Conservation (phyloP, 2,329 filamentous ascomycete genomes). For the Neospermospora avenae region DNA sequence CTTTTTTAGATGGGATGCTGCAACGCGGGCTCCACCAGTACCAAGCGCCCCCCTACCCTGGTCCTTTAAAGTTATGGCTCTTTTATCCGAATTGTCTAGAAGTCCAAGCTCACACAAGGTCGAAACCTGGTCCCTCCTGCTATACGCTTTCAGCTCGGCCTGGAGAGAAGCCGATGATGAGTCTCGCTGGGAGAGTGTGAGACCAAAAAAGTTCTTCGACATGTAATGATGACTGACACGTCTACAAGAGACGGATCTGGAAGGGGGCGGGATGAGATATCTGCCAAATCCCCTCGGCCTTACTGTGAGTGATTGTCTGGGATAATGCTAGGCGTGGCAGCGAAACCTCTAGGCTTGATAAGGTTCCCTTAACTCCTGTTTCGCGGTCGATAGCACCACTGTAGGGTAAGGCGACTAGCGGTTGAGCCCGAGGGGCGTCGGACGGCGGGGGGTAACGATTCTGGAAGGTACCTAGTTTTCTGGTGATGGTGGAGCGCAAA, state of each 20-base stretch:
- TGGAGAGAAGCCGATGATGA: not conserved
- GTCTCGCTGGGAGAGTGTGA: slow-evolving; percentile 15
- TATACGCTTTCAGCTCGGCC: slow-evolving; percentile 8
- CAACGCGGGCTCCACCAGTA: slow-evolving; percentile 29
- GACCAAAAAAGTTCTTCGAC: slow-evolving; percentile 31
- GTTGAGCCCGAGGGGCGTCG: slow-evolving; percentile 2
- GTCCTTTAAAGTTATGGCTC: slow-evolving; percentile 31
- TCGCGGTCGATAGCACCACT: slow-evolving; percentile 8
- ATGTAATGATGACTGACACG: slow-evolving; percentile 20
- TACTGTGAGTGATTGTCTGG: not conserved
- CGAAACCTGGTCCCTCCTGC: slow-evolving; percentile 31
- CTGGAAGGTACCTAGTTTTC: not conserved
- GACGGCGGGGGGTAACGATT: slow-evolving; percentile 3
- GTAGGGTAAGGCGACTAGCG: not conserved
- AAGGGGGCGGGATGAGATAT: slow-evolving; percentile 2
- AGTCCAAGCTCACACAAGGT: slow-evolving; percentile 35
- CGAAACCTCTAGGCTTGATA: slow-evolving; percentile 5
- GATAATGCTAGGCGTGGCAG: slow-evolving; percentile 1
- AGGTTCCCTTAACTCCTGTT: slow-evolving; percentile 8
- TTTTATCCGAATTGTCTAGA: slow-evolving; percentile 29
- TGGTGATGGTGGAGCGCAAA: not conserved
- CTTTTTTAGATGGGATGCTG: slow-evolving; percentile 32
- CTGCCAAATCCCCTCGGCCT: not conserved
- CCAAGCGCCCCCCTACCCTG: slow-evolving; percentile 26
- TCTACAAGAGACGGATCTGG: slow-evolving; percentile 7